Conservation (phyloP, 148 eudicot species). For the Rhododendron williamsianum region DNA sequence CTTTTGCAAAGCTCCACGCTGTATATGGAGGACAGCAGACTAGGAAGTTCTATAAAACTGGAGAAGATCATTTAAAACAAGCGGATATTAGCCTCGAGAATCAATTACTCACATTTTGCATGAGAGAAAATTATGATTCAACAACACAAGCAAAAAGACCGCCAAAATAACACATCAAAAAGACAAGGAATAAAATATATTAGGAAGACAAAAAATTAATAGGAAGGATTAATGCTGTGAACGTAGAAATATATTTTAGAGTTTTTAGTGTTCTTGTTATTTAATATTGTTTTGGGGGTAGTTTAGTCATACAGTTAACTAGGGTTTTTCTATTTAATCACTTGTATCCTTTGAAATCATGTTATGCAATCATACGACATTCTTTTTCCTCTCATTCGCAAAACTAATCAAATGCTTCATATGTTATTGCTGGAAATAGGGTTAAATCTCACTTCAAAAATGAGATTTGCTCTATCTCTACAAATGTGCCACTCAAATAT, state of each 20-base stretch:
- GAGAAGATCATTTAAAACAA: slow-evolving; percentile 11
- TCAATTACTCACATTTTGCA: neutral
- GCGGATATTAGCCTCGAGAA: neutral
- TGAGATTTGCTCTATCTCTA: neutral
- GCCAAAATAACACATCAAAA: neutral
- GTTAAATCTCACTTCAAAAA: neutral
- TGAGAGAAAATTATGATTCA: neutral
- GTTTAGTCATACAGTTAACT: too few species aligned
- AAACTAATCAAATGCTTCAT: neutral
- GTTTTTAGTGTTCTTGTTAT: too few species aligned
- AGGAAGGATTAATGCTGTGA: neutral
- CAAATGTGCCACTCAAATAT: neutral
- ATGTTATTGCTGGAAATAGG: neutral
- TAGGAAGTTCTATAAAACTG: slow-evolving; percentile 86
- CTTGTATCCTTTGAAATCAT: too few species aligned
- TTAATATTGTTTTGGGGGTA: too few species aligned
- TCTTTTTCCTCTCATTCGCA: too few species aligned
- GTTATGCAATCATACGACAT: too few species aligned
- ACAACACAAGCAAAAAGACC: neutral
- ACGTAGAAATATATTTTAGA: too few species aligned
- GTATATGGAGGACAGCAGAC: slow-evolving; percentile 75
- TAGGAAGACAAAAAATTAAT: neutral
- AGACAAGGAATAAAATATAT: neutral
- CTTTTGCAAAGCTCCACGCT: slow-evolving; percentile 70
- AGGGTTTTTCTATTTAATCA: too few species aligned